Percentiles rank a stretch among this genome's conserved stretches.
Evolutionary conservation across 805 yeast genomes (phyloP).

Genomic region (Candida xiaguanensis): DNA sequence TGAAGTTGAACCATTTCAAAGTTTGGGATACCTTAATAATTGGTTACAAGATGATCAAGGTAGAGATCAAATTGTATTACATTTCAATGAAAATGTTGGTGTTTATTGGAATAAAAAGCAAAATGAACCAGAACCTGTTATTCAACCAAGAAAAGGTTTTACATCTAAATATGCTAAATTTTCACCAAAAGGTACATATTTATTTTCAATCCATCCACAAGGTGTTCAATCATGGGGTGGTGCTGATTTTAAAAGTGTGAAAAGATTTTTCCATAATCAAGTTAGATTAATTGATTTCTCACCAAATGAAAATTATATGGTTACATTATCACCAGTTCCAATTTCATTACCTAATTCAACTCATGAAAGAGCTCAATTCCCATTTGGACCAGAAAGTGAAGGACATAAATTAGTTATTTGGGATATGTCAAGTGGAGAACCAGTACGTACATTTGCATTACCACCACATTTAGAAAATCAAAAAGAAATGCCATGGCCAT

Average conservation of each 20-base stretch:
- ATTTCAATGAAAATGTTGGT: conserved; percentile 75
- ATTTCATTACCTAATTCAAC: conserved; percentile 60
- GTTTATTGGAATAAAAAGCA: conserved; percentile 82
- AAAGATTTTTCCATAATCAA: conserved; percentile 81
- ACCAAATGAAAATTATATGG: conserved; percentile 85
- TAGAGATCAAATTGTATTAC: conserved; percentile 86
- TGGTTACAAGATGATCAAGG: conserved; percentile 90
- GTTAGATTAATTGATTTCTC: conserved; percentile 89
- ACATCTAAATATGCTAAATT: conserved; percentile 84
- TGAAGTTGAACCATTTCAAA: conserved; percentile 62
- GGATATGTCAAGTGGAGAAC: conserved; percentile 81
- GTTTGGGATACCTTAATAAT: conserved; percentile 77
- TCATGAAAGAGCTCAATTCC: conserved; percentile 65
- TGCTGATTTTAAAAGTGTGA: conserved; percentile 63
- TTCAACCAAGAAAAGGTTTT: conserved; percentile 80
- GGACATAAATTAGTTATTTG: conserved; percentile 94
- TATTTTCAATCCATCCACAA: conserved; percentile 85
- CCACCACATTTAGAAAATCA: conserved; percentile 66
- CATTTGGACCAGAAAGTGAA: conserved; percentile 81
- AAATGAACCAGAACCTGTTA: conserved; percentile 68
- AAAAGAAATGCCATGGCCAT: conserved; percentile 88
- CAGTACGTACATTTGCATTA: conserved; percentile 86
- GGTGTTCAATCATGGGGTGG: conserved; percentile 99
- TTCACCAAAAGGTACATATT: conserved; percentile 89
- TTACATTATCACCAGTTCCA: conserved; percentile 86